Evolutionary conservation across 768 basidiomycete genomes (phyloP).

Genomic region (Obba rivulosa): DNA sequence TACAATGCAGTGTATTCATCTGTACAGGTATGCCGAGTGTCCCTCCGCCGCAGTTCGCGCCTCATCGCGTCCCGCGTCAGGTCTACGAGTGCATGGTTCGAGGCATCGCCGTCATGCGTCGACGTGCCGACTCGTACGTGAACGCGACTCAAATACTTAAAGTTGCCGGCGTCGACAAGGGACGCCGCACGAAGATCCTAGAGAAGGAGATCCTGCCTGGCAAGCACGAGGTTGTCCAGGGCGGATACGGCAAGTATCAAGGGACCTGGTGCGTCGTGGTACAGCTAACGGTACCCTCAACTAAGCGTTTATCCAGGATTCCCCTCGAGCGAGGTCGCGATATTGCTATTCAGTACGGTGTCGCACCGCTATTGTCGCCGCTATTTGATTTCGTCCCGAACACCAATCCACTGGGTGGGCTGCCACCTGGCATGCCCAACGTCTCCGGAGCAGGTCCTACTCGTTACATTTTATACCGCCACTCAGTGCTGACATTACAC

Average conservation of each 20-base stretch:
- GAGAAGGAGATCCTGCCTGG: slow-evolving; percentile 96
- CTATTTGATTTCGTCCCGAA: slow-evolving; percentile 91
- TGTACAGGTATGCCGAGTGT: slow-evolving; percentile 54
- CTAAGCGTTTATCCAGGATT: slow-evolving; percentile 57
- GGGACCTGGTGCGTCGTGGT: slow-evolving; percentile 80
- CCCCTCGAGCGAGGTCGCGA: slow-evolving; percentile 93
- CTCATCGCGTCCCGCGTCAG: slow-evolving; percentile 32
- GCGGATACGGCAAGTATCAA: slow-evolving; percentile 98
- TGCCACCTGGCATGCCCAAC: slow-evolving; percentile 40
- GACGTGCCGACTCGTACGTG: slow-evolving; percentile 90
- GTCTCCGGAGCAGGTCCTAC: slow-evolving; percentile 21
- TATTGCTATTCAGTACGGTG: slow-evolving; percentile 88
- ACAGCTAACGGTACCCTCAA: slow-evolving; percentile 2
- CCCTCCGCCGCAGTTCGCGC: slow-evolving; percentile 1
- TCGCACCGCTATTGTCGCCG: slow-evolving; percentile 79
- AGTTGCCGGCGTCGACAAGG: slow-evolving; percentile 97
- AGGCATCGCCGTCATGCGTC: slow-evolving; percentile 97
- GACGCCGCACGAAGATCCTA: slow-evolving; percentile 90
- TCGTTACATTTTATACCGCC: background rate
- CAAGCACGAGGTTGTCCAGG: slow-evolving; percentile 97
- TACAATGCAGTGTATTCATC: slow-evolving; percentile 93
- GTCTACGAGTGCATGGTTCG: slow-evolving; percentile 98
- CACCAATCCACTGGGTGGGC: slow-evolving; percentile 60
- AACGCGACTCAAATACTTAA: slow-evolving; percentile 99
- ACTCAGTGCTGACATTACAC: background rate